phyloP scores from a whole-genome alignment of 2,329 filamentous ascomycete genomes.

The Diaporthe ampelina region DNA sequence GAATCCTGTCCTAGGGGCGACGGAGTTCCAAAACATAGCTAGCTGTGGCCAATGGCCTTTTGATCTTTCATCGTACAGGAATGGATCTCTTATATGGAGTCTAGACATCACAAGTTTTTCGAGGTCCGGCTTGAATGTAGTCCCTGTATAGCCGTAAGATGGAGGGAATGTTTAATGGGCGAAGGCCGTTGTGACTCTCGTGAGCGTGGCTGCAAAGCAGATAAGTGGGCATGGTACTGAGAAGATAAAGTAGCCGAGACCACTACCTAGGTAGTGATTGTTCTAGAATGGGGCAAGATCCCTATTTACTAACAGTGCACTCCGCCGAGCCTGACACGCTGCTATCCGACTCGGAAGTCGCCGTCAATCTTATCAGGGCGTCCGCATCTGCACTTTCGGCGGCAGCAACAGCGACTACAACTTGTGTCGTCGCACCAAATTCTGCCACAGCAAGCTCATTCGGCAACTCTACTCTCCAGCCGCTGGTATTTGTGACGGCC shows the following conservation, averaged over 20 bases:
- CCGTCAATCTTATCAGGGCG: slow-evolving; percentile 58
- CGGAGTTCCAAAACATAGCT: neutral
- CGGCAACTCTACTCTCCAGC: slow-evolving; percentile 61
- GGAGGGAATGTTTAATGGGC: neutral
- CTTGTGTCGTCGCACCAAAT: slow-evolving; percentile 55
- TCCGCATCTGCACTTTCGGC: slow-evolving; percentile 48
- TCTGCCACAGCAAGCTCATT: slow-evolving; percentile 57
- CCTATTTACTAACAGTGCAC: slow-evolving; percentile 48
- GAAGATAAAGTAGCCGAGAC: neutral
- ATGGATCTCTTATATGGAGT: neutral
- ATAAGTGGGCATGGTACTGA: neutral
- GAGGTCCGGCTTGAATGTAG: neutral
- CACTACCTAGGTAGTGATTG: neutral
- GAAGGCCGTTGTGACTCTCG: neutral
- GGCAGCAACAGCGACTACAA: slow-evolving; percentile 59
- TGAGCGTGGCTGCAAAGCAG: neutral
- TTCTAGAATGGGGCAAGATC: neutral
- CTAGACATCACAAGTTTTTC: neutral
- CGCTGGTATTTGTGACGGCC: slow-evolving; percentile 49
- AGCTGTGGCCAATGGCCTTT: neutral
- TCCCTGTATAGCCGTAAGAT: neutral
- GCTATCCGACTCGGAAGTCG: slow-evolving; percentile 60
- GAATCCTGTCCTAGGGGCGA: neutral
- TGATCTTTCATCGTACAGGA: neutral
- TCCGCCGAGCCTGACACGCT: slow-evolving; percentile 47